Conservation (phyloP, 768 basidiomycete genomes). For the Boletellus emodensis region DNA sequence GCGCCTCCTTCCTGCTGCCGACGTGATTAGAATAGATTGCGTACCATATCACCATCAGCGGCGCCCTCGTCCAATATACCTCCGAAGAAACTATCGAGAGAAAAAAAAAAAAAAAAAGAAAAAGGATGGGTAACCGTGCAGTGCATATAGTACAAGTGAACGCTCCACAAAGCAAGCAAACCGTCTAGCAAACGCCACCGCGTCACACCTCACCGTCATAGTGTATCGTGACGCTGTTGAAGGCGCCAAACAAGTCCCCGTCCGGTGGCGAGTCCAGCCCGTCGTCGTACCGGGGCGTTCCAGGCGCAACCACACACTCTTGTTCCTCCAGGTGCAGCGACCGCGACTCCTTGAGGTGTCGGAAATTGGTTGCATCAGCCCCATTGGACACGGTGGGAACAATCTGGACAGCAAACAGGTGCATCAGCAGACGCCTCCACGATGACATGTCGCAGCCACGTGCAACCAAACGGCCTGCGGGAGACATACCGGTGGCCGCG, state of each 20-base stretch:
- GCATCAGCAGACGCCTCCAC: conserved; percentile 26
- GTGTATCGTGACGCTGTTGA: conserved; percentile 85
- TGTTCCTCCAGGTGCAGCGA: conserved; percentile 86
- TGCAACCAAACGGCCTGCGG: background rate
- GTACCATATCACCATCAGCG: conserved; percentile 23
- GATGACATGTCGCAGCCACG: background rate
- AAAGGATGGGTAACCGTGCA: conserved; percentile 21
- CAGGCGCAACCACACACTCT: conserved; percentile 33
- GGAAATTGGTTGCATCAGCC: conserved; percentile 84
- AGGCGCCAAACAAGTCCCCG: conserved; percentile 77
- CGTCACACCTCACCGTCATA: conserved; percentile 65
- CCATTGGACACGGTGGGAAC: conserved; percentile 72
- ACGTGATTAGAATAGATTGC: conserved; percentile 28
- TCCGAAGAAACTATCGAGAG: conserved; percentile 18
- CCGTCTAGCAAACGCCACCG: conserved; percentile 11
- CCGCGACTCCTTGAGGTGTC: conserved; percentile 83
- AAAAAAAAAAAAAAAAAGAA: conserved; percentile 7
- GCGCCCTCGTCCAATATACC: conserved; percentile 20
- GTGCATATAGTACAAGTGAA: conserved; percentile 36
- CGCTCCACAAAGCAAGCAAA: conserved; percentile 22
- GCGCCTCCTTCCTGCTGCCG: conserved; percentile 20
- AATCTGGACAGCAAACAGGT: conserved; percentile 51
- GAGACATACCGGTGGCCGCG: conserved; percentile 79
- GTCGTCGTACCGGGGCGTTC: conserved; percentile 42
- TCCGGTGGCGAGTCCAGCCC: conserved; percentile 43